Conservation (phyloP, 108 stramenopile genomes). For the Stephanodiscus minutulus region DNA sequence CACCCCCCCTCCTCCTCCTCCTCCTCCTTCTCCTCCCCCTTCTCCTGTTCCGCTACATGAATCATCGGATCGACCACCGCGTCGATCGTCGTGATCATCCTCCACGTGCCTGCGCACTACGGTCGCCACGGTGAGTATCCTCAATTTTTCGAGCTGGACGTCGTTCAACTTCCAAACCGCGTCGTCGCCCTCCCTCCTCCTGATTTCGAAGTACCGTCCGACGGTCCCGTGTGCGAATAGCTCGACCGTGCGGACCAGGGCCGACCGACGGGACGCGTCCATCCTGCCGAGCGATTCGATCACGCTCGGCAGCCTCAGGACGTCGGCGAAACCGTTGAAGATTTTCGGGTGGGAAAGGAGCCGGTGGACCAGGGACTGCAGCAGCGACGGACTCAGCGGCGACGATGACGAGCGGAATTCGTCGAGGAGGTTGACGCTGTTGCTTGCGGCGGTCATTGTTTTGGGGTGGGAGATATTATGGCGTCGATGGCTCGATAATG, state of each 20-base stretch:
- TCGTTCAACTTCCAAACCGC: constrained; percentile 46
- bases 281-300: background rate
- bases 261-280: constrained; percentile 11
- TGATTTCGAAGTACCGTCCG: constrained; percentile 23
- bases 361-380: constrained; percentile 27
- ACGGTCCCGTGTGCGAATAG: constrained; percentile 41
- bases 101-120: constrained; percentile 13
- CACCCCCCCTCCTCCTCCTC: background rate
- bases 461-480: too few relatives aligned
- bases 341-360: constrained; percentile 38
- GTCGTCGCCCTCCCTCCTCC: background rate
- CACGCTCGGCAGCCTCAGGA: constrained; percentile 24
- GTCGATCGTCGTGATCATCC: background rate
- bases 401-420: constrained; percentile 25
- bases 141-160: constrained; percentile 38
- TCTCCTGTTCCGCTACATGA: too few relatives aligned
- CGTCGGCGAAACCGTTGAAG: constrained; percentile 36
- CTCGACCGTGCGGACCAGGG: constrained; percentile 22
- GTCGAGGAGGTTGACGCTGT: constrained; percentile 20
- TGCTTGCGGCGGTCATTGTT: constrained; percentile 7
- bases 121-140: constrained; percentile 46
- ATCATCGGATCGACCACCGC: background rate
- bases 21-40: background rate
- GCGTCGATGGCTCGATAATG: too few relatives aligned
- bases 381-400: constrained; percentile 21